A percentile compares a stretch with the other conserved stretches of the same genome.
Conservation (phyloP, 148 eudicot species). For the Amaranthus palmeri region DNA sequence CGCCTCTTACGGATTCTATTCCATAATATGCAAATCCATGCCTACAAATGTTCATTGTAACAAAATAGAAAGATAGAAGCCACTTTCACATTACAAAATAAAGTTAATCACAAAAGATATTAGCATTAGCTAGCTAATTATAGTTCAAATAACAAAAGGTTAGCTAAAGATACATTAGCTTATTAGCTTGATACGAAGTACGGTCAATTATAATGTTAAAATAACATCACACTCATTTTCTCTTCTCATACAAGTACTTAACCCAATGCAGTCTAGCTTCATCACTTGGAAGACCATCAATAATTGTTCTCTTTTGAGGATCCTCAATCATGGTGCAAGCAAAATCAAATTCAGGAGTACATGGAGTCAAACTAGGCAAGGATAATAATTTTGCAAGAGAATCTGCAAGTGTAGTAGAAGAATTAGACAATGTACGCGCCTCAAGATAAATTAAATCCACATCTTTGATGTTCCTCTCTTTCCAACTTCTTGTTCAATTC, state of each 20-base stretch:
- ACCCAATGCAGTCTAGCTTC: background rate
- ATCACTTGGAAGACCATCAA: background rate
- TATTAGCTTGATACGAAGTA: too few relatives aligned
- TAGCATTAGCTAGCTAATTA: too few relatives aligned
- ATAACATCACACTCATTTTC: too few relatives aligned
- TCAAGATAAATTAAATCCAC: background rate
- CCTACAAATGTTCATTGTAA: too few relatives aligned
- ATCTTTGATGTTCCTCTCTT: background rate
- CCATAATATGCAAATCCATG: too few relatives aligned
- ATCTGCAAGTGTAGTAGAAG: background rate
- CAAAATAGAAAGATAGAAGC: too few relatives aligned
- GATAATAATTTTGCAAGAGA: background rate
- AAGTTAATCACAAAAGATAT: too few relatives aligned
- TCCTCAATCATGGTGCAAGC: conserved; percentile 1
- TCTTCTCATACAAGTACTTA: background rate
- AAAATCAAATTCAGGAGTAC: background rate
- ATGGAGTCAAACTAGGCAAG: background rate
- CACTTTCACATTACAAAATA: too few relatives aligned
- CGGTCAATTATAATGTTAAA: too few relatives aligned
- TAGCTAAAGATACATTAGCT: too few relatives aligned
- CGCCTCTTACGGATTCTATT: background rate
- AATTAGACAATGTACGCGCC: background rate
- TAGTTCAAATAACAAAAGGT: too few relatives aligned
- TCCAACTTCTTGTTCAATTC: background rate
- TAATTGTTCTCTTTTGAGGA: background rate